Evolutionary conservation across 2,329 filamentous ascomycete species (phyloP).

Genomic region (Phyllosticta capitalensis): DNA sequence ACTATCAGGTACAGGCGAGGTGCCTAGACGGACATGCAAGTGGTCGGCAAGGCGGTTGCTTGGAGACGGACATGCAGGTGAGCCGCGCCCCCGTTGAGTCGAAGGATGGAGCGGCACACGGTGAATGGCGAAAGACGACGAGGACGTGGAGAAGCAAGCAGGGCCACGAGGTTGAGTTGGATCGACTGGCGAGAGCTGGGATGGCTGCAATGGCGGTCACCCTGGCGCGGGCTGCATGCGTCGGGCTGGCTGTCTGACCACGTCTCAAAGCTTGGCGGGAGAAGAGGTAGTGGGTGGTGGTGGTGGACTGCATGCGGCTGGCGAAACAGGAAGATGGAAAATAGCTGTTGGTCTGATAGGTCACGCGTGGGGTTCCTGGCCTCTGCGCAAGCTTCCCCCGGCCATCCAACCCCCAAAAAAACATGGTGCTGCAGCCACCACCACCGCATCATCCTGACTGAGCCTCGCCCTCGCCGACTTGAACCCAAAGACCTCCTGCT

Average conservation of each 20-base stretch:
- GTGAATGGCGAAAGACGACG: not conserved
- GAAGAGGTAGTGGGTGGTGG: not conserved
- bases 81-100: not conserved
- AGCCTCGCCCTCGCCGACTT: not conserved
- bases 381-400: not conserved
- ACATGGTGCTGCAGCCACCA: not conserved
- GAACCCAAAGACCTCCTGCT: not conserved
- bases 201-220: not conserved
- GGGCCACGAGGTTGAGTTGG: not conserved
- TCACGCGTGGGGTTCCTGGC: not conserved
- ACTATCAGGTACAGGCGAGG: not conserved
- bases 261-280: not conserved
- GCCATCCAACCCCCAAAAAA: not conserved
- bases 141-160: not conserved
- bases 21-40: not conserved
- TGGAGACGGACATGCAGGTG: not conserved
- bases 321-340: not conserved
- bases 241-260: not conserved
- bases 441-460: conserved; percentile 1
- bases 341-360: not conserved
- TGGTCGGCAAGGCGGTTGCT: not conserved
- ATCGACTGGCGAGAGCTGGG: not conserved
- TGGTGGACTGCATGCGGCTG: not conserved
- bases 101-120: not conserved
- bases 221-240: not conserved